Evolutionary conservation across 2,329 filamentous ascomycete genomes (phyloP), one percentile per base, ranked within the genome.

Genomic region (Cercospora sojina): DNA sequence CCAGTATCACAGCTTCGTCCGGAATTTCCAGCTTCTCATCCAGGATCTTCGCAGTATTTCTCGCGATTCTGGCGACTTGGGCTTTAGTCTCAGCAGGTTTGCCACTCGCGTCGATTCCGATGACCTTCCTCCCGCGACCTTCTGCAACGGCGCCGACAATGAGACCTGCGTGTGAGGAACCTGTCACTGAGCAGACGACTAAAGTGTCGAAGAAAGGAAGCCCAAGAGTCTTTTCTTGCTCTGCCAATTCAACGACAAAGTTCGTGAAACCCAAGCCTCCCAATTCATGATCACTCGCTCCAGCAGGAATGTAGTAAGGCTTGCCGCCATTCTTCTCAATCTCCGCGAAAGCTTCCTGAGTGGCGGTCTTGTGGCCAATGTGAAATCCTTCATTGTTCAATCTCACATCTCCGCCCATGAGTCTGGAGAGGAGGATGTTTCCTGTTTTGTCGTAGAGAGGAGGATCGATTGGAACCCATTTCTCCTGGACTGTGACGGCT

Each of bases 261-360:
- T 88, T 81, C 7, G 88, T 88, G 72, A 91, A 91, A 0, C 90
- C 89, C 16, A 91, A 76, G 0, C 89, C 90, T 3, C 90, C 89
- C 0, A 91, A 81, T 0, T 87, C 87, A 74, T 91, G 89, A 75
- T 91, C 88, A 0, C 86, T 89, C 1, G 89, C 89, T 0, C 89
- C 89, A 0, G 89, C 88, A 3, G 90, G 90, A 69, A 91, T 90
- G 74, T 89, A 90, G 74, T 91, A 92, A 0, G 89, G 87, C 75
- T 85, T 88, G 41, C 84, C 83, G 0, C 87, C 89, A 1, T 75
- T 75, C 0, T 72, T 75, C 65, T 80, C 78, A 16, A 88, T 83
- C 73, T 88, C 85, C 13, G 83, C 78, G 49, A 83, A 81, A 3
- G 90, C 80, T 1, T 81, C 77, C 59, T 83, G 81, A 3, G 89